Percentiles rank a stretch among this genome's conserved stretches.
Evolutionary conservation across 495 filamentous ascomycete genomes (phyloP).

Genomic region (Penicillium bovifimosum): DNA sequence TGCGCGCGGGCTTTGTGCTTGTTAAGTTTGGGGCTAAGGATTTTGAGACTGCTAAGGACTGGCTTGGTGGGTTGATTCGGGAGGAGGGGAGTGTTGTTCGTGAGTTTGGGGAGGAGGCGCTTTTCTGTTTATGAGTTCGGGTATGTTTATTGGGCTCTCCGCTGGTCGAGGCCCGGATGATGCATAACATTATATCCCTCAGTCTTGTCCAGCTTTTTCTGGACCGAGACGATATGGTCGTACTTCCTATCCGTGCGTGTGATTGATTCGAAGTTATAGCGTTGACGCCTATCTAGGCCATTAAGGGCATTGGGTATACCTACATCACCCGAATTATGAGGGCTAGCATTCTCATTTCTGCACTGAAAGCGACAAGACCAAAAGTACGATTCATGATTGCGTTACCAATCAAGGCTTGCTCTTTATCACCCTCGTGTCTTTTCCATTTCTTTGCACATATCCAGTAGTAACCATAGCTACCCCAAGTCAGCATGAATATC

Average conservation of each 20-base stretch:
- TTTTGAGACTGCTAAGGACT: slow-evolving; percentile 57
- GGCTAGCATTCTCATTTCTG: neutral
- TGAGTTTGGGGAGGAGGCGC: slow-evolving; percentile 58
- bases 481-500: neutral
- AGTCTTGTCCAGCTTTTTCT: neutral
- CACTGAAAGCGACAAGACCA: neutral
- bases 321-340: neutral
- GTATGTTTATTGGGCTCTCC: neutral
- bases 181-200: neutral
- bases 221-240: neutral
- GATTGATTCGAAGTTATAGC: slow-evolving; percentile 2
- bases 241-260: neutral
- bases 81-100: slow-evolving; percentile 52
- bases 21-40: slow-evolving; percentile 74
- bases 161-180: slow-evolving; percentile 2
- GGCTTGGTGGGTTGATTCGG: slow-evolving; percentile 52
- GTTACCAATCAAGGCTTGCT: neutral
- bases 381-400: neutral
- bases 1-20: slow-evolving; percentile 73
- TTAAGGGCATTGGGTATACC: neutral
- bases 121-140: slow-evolving; percentile 50
- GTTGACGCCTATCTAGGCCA: neutral
- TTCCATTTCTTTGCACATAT: neutral
- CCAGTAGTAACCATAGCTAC: neutral
- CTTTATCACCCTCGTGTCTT: neutral